Base-by-base conservation (phyloP, 345 rosid species). In the Isatis tinctoria region DNA sequence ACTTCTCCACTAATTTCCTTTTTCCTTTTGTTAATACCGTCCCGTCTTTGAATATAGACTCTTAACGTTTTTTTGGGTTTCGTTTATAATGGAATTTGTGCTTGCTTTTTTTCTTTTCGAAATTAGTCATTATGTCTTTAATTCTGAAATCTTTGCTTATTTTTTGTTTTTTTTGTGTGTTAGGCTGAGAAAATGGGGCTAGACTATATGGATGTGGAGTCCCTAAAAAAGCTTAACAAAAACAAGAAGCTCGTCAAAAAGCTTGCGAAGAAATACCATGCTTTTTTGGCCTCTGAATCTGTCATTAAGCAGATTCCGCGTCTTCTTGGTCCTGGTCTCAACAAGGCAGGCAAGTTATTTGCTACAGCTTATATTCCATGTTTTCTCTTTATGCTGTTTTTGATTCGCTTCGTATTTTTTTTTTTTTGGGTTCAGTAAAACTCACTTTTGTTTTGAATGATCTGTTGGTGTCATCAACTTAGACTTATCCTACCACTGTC, bases 271-370 rank as follows among this genome's bases (percentile, higher is more conserved):
- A 85, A 87, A 52, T 87, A 82, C 75, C 91, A 87, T 76, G 91
- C 89, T 59, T 82, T 85, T 72, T 71, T 85, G 64, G 91, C 91
- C 8, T 87, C 89, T 14, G 89, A 87, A 60, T 82, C 89, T 33
- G 91, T 85, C 60, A 85, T 87, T 60, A 86, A 86, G 83, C 88
- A 86, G 84, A 86, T 86, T 52, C 90, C 90, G 0, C 90, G 88
- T 78, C 84, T 87, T 66, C 75, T 85, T 22, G 91, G 91, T 45
- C 91, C 91, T 70, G 91, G 91, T 79, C 87, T 87, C 68, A 87
- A 87, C 86, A 87, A 87, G 80, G 91, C 91, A 80, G 91, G 91
- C 85, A 83, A 85, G 90, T 82, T 70, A 22, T 30, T n/a, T 0
- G 8, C 5, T 48, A 16, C 13, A 51, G 20, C 30, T 32, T 18